Base-by-base conservation (phyloP, 805 yeast species). In the Pichia pseudocactophila region DNA sequence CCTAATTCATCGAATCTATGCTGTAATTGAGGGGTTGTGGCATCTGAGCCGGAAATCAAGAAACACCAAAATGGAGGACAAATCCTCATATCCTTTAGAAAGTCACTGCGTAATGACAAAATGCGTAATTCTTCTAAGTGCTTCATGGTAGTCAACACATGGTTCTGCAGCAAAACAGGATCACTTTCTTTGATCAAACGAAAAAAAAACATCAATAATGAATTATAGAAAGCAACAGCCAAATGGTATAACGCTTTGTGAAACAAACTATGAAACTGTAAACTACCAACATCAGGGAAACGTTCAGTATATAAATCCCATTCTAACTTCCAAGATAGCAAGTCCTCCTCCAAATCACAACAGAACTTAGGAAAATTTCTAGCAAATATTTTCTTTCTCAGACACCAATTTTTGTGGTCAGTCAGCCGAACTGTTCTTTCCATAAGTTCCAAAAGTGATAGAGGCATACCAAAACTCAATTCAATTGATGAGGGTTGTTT, bases 341-440 rank as follows among this genome's bases (percentile, higher is more conserved):
- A 54, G 30, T 65, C 68, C 42, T 74, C 79, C 46, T 74, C 78
- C 3, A 70, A 51, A 40, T 74, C 79, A 40, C 78, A 74, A 49
- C 80, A 74, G 3, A 74, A 61, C 41, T 66, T 64, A 4, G 80
- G 79, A 52, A 73, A 76, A 49, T 74, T 75, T 34, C 80, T 58
- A 0, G 80, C 80, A 35, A 62, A 65, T 28, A 67, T 63, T 20
- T 66, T 64, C 25, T 58, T 60, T 11, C 68, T 43, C 12, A 57
- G 39, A 51, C 75, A 75, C 46, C 70, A 68, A 44, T 71, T 67
- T 50, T 72, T 69, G 50, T 74, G 78, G 51, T 76, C 76, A 2
- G 80, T 63, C 34, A 75, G 57, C 20, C 63, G 66, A 7, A 74
- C 64, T 2, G 67, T 60, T 45, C 69, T 69, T 46, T 69, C 66